Percentiles rank a stretch among this genome's conserved stretches.
Evolutionary conservation across 805 yeast species (phyloP).

Genomic region (Candida jianshihensis): DNA sequence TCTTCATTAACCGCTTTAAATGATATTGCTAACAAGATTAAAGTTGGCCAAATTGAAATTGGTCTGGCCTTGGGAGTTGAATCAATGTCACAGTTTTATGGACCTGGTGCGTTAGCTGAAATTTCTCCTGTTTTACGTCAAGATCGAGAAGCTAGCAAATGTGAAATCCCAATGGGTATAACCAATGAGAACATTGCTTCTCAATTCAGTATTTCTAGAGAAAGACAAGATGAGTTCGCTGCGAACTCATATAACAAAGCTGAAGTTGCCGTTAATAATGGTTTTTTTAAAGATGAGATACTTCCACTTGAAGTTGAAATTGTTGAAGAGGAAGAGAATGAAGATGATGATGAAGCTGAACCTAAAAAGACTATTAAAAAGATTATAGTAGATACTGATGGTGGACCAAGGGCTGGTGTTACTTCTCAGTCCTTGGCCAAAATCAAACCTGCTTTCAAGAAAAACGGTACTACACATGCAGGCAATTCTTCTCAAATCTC

Average conservation of each 20-base stretch:
- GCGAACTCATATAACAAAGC: constrained; percentile 85
- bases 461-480: constrained; percentile 79
- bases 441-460: constrained; percentile 81
- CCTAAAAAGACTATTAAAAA: constrained; percentile 16
- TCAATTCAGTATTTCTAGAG: constrained; percentile 56
- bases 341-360: constrained; percentile 47
- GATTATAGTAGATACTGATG: constrained; percentile 57
- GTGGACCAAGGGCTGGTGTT: constrained; percentile 86
- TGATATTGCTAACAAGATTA: constrained; percentile 84
- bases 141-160: constrained; percentile 51
- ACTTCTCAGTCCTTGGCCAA: constrained; percentile 70
- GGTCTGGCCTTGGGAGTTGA: constrained; percentile 94
- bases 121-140: constrained; percentile 44
- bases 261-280: constrained; percentile 58
- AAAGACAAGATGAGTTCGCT: constrained; percentile 81
- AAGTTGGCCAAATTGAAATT: constrained; percentile 79
- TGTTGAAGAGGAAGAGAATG: constrained; percentile 46
- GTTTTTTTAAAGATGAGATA: constrained; percentile 84
- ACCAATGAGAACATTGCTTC: constrained; percentile 88
- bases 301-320: constrained; percentile 66
- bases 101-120: constrained; percentile 66
- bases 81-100: constrained; percentile 86
- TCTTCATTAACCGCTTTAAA: constrained; percentile 88
- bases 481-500: constrained; percentile 96
- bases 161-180: constrained; percentile 93